Base-by-base conservation (phyloP, 1,284 basidiomycete genomes). In the Polyporus tsugae region DNA sequence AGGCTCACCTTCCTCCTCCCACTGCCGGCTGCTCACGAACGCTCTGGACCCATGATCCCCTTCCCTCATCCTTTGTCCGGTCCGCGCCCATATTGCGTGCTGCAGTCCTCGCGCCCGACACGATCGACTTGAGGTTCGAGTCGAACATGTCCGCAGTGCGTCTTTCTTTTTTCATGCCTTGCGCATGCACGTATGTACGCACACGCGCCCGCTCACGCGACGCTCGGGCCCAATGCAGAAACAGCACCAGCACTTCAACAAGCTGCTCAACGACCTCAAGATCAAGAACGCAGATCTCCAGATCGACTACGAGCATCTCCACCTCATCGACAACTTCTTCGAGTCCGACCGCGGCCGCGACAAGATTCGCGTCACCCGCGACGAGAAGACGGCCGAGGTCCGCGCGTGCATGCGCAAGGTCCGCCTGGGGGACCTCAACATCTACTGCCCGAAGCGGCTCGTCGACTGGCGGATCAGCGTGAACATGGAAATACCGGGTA, bases 391-490 rank as follows among this genome's bases (percentile, higher is more conserved):
- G 1, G 87, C 88, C 4, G 80, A 82, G 9, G 87, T 96, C 42
- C 73, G 89, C 36, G 89, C 90, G 73, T 88, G 86, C 71, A 87
- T 95, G 76, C 86, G 86, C 72, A 99, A 99, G 81, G 83, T 91
- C 39, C 86, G 96, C 58, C 82, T 99, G 29, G 96, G 91, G 11
- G 91, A 97, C 80, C 81, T 99, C 76, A 95, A 99, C 79, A 85
- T 99, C 42, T 92, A 89, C 79, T 91, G 89, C 75, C 97, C 97
- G 3, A 92, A 93, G 76, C 83, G 91, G 53, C 79, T 83, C 1
- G 95, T 95, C 62, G 97, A 99, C 81, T 99, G 95, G 91, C 85
- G 98, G 63, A 87, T 99, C 25, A 96, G 94, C 75, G 93, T 98
- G 33, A 98, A 90, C 78, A 79, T 94, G 29, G 97, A 99, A 87